Base-by-base conservation (phyloP, 345 rosid species). In the Psidium guajava region DNA sequence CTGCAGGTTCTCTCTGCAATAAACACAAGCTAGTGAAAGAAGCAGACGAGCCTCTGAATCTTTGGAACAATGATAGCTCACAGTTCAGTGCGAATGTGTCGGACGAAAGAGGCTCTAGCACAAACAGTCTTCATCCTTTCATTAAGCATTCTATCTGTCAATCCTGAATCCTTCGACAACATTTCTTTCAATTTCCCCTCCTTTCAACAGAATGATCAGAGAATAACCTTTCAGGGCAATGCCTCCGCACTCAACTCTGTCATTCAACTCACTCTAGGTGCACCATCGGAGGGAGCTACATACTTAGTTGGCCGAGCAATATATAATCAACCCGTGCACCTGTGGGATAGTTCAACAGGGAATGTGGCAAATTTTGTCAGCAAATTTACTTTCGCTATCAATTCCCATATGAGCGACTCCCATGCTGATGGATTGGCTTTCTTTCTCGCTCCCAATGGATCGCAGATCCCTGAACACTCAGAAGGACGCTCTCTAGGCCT, bases 321-420 rank as follows among this genome's bases (percentile, higher is more conserved):
- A 5, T 83, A 83, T 54, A 3, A 21, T 21, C 11, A 83, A 24
- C 86, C 89, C 6, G 14, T 87, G 86, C 86, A 24, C 32, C 86
- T 87, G 74, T 86, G 90, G 90, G 88, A 86, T 59, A 74, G 32
- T 15, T 83, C 81, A 32, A 55, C 87, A 1, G 52, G 86, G 44
- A 85, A 83, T n/a, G 81, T 83, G 64, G 9, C 88, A 55, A 84
- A 87, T 77, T 88, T 88, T 87, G 69, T 22, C 54, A 88, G 88
- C 24, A 24, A 11, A 24, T 89, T 89, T 64, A 83, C 89, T 18
- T 87, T 89, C 51, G 32, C 27, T 7, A 80, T 89, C 5, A 24
- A 73, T 14, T 77, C 84, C 18, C 8, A 27, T 22, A 55, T 32
- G 5, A 20, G 50, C 4, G 2, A 56, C 1, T 3, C 6, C 27